These are phyloP conservation scores for Dactylellina cionopaga DNA, from an alignment of 2,329 filamentous ascomycete species.

Conservation along the genomic window DNA sequence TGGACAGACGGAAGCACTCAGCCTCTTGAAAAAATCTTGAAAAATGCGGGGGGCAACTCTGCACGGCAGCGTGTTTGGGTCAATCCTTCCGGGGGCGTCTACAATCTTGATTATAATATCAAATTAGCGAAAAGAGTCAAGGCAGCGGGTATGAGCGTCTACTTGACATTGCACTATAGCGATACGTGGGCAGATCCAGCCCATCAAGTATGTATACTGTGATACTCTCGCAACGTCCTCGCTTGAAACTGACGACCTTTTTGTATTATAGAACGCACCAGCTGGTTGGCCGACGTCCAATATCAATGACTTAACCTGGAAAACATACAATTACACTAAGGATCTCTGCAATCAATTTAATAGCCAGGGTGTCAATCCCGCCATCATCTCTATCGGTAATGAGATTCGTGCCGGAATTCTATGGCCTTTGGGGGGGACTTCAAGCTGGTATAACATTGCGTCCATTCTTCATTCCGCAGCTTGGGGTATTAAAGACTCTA, in stretches of 20 bases:
- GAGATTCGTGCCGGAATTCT: constrained; percentile 76
- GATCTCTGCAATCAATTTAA: constrained; percentile 66
- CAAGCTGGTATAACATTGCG: constrained; percentile 70
- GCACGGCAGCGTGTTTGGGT: constrained; percentile 79
- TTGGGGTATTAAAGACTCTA: constrained; percentile 72
- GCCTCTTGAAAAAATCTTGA: constrained; percentile 72
- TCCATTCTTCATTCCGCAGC: constrained; percentile 72
- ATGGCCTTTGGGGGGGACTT: constrained; percentile 71
- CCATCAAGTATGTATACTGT: constrained; percentile 66
- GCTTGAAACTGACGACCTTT: too few relatives aligned
- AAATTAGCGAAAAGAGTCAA: constrained; percentile 73
- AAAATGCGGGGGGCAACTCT: constrained; percentile 72
- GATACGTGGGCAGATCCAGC: constrained; percentile 77
- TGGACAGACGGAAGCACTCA: constrained; percentile 66
- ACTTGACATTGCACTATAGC: constrained; percentile 73
- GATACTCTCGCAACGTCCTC: too few relatives aligned
- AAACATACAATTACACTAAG: constrained; percentile 75
- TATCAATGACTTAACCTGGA: constrained; percentile 69
- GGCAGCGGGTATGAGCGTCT: constrained; percentile 70
- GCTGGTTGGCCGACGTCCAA: constrained; percentile 70
- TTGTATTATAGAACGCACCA: constrained; percentile 67
- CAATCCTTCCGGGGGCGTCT: constrained; percentile 71
- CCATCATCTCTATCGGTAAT: constrained; percentile 77
- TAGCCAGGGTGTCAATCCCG: constrained; percentile 64
- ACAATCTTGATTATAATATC: constrained; percentile 76